phyloP scores from a whole-genome alignment of 2,329 filamentous ascomycete species.

The Scytalidium lignicola region DNA sequence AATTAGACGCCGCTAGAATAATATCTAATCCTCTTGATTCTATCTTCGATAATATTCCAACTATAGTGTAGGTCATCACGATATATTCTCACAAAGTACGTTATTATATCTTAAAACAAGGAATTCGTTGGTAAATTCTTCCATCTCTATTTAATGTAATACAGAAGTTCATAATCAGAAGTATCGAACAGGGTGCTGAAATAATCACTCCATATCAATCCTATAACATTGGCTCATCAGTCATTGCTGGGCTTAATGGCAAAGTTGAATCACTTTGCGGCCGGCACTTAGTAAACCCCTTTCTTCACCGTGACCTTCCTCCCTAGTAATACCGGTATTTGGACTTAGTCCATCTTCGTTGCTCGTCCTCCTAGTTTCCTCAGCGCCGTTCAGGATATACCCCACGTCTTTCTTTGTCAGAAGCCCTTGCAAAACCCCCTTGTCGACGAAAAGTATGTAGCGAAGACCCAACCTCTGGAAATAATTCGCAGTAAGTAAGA shows the following conservation, averaged over 20 bases:
- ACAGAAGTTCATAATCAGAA: no score
- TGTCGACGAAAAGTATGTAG: constrained; percentile 83
- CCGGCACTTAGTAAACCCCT: constrained; percentile 34
- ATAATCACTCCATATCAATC: not conserved
- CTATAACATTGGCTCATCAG: not conserved
- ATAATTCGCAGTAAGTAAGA: constrained; percentile 85
- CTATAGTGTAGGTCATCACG: no score
- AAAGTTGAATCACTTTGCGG: not conserved
- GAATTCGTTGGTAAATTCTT: no score
- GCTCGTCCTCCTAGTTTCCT: constrained; percentile 47
- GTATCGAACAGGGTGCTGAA: not conserved
- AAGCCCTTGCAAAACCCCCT: constrained; percentile 75
- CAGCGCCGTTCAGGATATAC: constrained; percentile 80
- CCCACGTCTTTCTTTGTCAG: constrained; percentile 98
- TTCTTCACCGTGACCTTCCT: constrained; percentile 36
- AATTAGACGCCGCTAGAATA: no score
- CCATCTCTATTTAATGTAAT: no score
- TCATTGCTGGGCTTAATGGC: not conserved
- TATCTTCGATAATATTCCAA: no score
- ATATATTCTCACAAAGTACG: no score
- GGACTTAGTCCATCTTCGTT: constrained; percentile 28
- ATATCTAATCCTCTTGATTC: no score
- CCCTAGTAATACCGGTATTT: constrained; percentile 33
- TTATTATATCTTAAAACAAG: no score
- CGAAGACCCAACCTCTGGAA: constrained; percentile 91